These are phyloP conservation scores for Bipolaris gigantea DNA, from an alignment of 2,329 filamentous ascomycete genomes.

Conservation along the genomic window DNA sequence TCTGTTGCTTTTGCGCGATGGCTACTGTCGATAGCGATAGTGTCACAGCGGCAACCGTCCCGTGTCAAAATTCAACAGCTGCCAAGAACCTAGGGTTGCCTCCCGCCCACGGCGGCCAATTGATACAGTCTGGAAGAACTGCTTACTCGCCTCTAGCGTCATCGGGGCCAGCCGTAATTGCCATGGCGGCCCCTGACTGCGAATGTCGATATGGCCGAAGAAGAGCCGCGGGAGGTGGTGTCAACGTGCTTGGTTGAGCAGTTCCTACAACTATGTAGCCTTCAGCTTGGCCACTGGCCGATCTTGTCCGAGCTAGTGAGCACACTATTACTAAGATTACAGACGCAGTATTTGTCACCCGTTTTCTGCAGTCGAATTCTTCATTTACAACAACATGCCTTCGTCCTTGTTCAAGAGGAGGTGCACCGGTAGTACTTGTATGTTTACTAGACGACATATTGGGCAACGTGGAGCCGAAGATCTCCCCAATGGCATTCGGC, in stretches of 20 bases:
- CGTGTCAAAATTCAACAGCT: neutral
- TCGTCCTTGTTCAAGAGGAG: neutral
- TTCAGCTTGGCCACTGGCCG: neutral
- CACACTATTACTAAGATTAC: neutral
- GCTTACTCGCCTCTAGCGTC: neutral
- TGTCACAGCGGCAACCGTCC: neutral
- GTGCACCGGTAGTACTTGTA: no score
- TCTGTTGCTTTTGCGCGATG: neutral
- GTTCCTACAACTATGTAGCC: neutral
- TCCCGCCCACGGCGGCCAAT: neutral
- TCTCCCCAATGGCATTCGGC: neutral
- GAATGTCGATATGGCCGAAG: neutral
- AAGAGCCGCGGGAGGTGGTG: slow-evolving; percentile 4
- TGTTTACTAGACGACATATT: neutral
- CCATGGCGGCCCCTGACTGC: slow-evolving; percentile 6
- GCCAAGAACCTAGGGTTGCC: neutral
- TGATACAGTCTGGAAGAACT: neutral
- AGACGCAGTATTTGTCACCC: neutral
- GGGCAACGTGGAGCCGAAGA: neutral
- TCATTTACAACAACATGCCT: neutral
- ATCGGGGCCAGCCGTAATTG: neutral
- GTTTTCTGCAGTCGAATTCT: neutral
- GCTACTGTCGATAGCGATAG: neutral
- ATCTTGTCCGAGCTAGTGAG: neutral
- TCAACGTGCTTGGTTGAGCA: neutral